Evolutionary conservation across 1,284 basidiomycete genomes (phyloP), one percentile per base, ranked within the genome.

Genomic region (Cryptococcus sp.): DNA sequence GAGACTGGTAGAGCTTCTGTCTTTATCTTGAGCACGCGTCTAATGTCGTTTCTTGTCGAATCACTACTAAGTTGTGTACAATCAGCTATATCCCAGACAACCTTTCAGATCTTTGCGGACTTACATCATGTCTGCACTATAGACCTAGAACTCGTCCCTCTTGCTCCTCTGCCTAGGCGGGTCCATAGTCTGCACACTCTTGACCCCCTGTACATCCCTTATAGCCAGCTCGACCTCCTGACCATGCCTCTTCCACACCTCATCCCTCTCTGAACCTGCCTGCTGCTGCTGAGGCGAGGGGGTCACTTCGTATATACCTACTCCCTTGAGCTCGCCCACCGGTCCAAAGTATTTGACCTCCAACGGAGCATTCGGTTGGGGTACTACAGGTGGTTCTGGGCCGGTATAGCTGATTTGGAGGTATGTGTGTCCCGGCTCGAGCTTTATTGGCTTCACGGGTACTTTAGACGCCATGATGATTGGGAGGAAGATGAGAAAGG

Each of bases 271-370:
- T 4, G 54, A 41, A 27, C 41, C 43, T 11, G 43, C 63, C 11
- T 47, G 47, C 60, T 58, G 50, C 13, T 35, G 30, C 13, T 35
- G 30, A 35, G 30, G 8, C 55, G 38, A 35, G 10, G 52, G 42
- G 30, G 63, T 55, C 13, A 73, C 67, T 54, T 75, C 65, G 54
- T 69, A 77, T 23, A 77, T 68, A 55, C 76, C 69, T 60, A 75
- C 75, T 27, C 68, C 71, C n/a, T 65, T 50, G 8, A 77, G 63
- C 58, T 77, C 75, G 20, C 75, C 75, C 1, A 77, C 68, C 3
- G 67, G 72, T 0, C 72, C 75, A 15, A 72, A 42, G 58, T 74
- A 73, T 25, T 57, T 54, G 13, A 73, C 39, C 35, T 57, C 27
- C 2, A 51, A 19, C 5, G 50, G 30, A 8, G 54, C 17, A 38